Percentiles rank a stretch among this genome's conserved stretches.
Evolutionary conservation across 2,329 filamentous ascomycete genomes (phyloP).

Genomic region (Colletotrichum sp.): DNA sequence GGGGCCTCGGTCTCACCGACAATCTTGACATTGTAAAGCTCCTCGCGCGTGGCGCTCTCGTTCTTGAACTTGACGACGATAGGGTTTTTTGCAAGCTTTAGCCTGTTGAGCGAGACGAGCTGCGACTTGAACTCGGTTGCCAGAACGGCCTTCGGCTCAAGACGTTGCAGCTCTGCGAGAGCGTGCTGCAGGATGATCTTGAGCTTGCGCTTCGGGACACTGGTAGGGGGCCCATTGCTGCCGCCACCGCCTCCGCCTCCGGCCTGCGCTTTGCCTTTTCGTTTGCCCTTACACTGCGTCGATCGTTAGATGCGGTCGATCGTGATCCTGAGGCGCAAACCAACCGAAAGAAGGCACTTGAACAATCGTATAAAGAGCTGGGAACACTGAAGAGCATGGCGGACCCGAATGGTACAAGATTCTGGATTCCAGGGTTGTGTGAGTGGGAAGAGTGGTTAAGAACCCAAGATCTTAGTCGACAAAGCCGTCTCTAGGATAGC

Average conservation of each 20-base stretch:
- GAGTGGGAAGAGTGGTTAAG: neutral
- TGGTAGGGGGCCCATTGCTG: neutral
- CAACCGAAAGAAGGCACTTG: neutral
- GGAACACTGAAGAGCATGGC: neutral
- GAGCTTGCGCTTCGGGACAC: conserved; percentile 47
- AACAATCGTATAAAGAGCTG: neutral
- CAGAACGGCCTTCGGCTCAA: conserved; percentile 29
- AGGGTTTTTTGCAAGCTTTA: conserved; percentile 35
- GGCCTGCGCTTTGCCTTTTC: neutral
- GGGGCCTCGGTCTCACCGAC: conserved; percentile 40
- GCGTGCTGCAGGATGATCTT: conserved; percentile 43
- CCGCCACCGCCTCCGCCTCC: conserved; percentile 20
- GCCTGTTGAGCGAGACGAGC: conserved; percentile 42
- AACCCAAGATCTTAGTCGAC: neutral
- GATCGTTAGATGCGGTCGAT: neutral
- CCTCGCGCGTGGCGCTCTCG: conserved; percentile 32
- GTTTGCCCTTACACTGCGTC: conserved; percentile 30
- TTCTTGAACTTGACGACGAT: conserved; percentile 37
- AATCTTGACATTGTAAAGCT: conserved; percentile 45
- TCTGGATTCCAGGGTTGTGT: neutral
- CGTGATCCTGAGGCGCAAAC: neutral
- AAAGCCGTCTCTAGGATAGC: neutral
- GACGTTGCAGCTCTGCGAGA: conserved; percentile 35
- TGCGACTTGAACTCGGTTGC: conserved; percentile 57
- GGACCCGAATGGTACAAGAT: neutral